Conservation (phyloP, 805 yeast species). For the Nakazawaea molendinolei region DNA sequence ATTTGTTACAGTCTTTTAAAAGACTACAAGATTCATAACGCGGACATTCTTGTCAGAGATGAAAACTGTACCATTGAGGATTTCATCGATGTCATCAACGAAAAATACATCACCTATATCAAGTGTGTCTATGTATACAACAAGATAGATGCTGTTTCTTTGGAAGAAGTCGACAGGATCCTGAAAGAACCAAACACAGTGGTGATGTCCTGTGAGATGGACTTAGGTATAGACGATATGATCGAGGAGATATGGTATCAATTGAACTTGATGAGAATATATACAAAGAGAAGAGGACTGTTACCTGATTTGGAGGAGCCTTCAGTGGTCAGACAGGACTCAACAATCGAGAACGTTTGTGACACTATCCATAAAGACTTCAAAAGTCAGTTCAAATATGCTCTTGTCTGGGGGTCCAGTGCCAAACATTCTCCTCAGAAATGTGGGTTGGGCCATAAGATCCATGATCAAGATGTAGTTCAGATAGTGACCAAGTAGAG, state of each 20-base stretch:
- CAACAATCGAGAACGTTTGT: slow-evolving; percentile 82
- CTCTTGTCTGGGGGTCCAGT: slow-evolving; percentile 93
- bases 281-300: slow-evolving; percentile 82
- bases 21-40: slow-evolving; percentile 87
- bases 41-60: slow-evolving; percentile 87
- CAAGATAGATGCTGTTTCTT: slow-evolving; percentile 90
- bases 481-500: slow-evolving; percentile 75
- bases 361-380: slow-evolving; percentile 89
- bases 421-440: slow-evolving; percentile 96
- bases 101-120: slow-evolving; percentile 78
- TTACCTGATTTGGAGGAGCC: slow-evolving; percentile 83
- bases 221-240: slow-evolving; percentile 79
- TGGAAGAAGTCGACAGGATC: slow-evolving; percentile 88
- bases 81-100: slow-evolving; percentile 86
- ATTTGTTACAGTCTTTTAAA: slow-evolving; percentile 69
- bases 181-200: slow-evolving; percentile 91
- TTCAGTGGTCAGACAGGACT: slow-evolving; percentile 75
- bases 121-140: slow-evolving; percentile 92
- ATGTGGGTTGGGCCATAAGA: slow-evolving; percentile 79
- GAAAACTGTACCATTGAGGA: slow-evolving; percentile 89
- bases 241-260: slow-evolving; percentile 93
- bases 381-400: slow-evolving; percentile 87
- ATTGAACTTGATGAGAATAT: slow-evolving; percentile 69
- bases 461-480: slow-evolving; percentile 92
- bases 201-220: slow-evolving; percentile 89